These are phyloP conservation scores for Ulmus americana DNA, from an alignment of 331 rosid genomes.

Conservation along the genomic window DNA sequence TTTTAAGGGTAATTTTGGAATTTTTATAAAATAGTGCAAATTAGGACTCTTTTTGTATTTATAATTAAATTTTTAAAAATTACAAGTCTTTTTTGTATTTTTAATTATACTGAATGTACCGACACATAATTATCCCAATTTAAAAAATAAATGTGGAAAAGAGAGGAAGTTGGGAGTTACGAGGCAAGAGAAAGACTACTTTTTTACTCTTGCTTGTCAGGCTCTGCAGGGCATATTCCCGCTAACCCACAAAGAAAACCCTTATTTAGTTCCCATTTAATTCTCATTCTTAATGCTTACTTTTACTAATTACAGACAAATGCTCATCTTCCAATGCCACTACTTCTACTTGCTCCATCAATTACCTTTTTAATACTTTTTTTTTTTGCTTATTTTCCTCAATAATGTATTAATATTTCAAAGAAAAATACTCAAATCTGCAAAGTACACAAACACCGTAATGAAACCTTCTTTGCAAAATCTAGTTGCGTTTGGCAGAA, in stretches of 20 bases:
- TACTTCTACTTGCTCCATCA: not conserved
- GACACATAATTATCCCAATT: not conserved
- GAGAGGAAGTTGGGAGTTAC: conserved; percentile 15
- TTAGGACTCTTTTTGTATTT: no score
- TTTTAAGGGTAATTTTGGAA: no score
- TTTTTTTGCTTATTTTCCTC: not conserved
- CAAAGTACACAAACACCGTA: conserved; percentile 6
- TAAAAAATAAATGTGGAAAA: conserved; percentile 2
- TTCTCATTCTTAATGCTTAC: not conserved
- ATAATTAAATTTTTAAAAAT: no score
- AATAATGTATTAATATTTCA: not conserved
- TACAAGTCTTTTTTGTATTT: not conserved
- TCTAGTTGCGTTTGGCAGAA: not conserved
- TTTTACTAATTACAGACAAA: not conserved
- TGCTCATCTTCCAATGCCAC: conserved; percentile 20
- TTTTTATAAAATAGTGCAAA: no score
- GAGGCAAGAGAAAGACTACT: conserved; percentile 18
- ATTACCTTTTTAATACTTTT: not conserved
- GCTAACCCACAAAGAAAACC: conserved; percentile 13
- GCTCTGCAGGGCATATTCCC: conserved; percentile 27
- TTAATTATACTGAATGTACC: not conserved
- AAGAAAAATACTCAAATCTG: not conserved
- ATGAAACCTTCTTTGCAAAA: not conserved
- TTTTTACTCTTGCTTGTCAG: conserved; percentile 18
- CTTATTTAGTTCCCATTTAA: conserved; percentile 5